Evolutionary conservation across 305 asterid species (phyloP).

Genomic region (Fraxinus velutina): DNA sequence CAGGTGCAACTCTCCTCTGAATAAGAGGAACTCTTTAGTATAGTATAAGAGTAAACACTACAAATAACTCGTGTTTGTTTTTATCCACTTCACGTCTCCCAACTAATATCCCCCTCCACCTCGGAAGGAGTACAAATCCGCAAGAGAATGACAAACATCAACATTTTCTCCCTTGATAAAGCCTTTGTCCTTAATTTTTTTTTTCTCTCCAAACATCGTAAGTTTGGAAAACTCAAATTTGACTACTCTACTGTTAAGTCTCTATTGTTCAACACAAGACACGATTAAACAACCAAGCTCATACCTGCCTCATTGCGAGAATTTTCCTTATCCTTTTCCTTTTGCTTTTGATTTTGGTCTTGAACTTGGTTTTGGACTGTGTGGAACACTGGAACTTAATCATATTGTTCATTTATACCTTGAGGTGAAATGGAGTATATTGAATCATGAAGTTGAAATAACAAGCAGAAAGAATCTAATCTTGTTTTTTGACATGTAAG

Average conservation of each 20-base stretch:
- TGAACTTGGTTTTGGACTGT: background rate
- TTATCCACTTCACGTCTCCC: background rate
- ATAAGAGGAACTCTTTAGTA: background rate
- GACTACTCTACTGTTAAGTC: background rate
- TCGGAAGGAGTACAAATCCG: background rate
- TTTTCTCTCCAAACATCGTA: background rate
- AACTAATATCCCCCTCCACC: background rate
- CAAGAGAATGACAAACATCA: background rate
- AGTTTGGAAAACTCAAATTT: background rate
- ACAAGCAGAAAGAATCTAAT: background rate
- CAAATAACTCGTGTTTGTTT: background rate
- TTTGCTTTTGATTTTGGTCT: background rate
- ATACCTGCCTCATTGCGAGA: background rate
- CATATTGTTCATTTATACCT: background rate
- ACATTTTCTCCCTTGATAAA: background rate
- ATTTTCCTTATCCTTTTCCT: background rate
- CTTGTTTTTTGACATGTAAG: constrained; percentile 26
- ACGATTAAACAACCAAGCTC: background rate
- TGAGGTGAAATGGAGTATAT: background rate
- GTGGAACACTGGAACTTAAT: background rate
- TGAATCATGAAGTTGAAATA: background rate
- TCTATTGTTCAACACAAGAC: background rate
- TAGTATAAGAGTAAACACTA: background rate
- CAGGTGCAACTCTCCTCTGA: constrained; percentile 48
- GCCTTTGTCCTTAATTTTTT: background rate